Evolutionary conservation across 805 yeast species (phyloP).

Genomic region (Yarrowia yakushimensis): DNA sequence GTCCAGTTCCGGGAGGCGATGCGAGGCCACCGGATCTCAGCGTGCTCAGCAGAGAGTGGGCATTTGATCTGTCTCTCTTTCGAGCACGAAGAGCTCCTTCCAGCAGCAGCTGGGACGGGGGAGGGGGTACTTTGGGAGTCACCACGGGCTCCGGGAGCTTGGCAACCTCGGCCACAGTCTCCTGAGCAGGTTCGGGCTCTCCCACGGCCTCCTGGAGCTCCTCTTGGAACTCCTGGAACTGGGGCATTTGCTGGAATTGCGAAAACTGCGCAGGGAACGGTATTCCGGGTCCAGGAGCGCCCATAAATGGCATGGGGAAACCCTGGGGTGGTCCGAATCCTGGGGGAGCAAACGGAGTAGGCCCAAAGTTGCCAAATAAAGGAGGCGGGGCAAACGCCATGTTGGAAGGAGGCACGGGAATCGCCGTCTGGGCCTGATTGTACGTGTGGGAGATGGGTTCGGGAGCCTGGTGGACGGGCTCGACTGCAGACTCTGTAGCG

Average conservation of each 20-base stretch:
- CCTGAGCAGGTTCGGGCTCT: not conserved
- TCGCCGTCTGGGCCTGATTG: not conserved
- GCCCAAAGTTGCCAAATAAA: constrained; percentile 3
- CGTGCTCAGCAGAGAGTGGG: not conserved
- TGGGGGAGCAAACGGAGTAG: not conserved
- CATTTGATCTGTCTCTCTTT: constrained; percentile 12
- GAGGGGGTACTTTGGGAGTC: constrained; percentile 26
- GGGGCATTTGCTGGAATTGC: constrained; percentile 14
- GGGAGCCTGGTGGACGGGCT: not conserved
- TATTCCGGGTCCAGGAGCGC: constrained; percentile 1
- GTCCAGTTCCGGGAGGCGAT: not conserved
- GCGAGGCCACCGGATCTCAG: not conserved
- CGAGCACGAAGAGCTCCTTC: constrained; percentile 4
- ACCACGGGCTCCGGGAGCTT: not conserved
- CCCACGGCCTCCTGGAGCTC: constrained; percentile 19
- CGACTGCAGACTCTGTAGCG: constrained; percentile 30
- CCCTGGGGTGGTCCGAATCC: constrained; percentile 15
- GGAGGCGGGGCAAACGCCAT: constrained; percentile 22
- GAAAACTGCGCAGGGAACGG: constrained; percentile 25
- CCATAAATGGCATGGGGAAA: constrained; percentile 19
- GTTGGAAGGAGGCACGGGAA: constrained; percentile 9
- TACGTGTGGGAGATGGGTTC: not conserved
- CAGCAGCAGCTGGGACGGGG: constrained; percentile 25
- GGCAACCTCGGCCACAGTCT: not conserved
- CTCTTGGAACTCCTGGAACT: constrained; percentile 11